Conservation (phyloP, 2,329 filamentous ascomycete genomes). For the Aspergillus brasiliensis region DNA sequence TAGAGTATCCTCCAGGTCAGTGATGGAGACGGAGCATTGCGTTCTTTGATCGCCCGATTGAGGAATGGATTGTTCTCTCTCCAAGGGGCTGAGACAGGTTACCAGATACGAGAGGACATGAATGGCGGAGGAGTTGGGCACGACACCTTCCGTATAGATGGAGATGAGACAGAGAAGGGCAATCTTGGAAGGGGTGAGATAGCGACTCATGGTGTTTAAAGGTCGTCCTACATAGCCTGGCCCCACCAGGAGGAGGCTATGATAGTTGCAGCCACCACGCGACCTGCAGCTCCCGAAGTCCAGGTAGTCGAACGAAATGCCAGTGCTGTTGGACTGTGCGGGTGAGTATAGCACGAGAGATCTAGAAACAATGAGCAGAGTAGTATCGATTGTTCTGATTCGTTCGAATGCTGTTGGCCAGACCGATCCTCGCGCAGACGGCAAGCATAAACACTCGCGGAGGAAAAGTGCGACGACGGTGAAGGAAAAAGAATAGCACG, state of each 20-base stretch:
- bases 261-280: not conserved
- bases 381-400: not conserved
- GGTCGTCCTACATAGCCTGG: constrained; percentile 5
- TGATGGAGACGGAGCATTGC: constrained; percentile 41
- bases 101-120: constrained; percentile 78
- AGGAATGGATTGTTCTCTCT: constrained; percentile 25
- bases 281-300: not conserved
- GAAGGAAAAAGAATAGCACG: not conserved
- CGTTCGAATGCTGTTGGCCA: not conserved
- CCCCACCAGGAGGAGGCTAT: not conserved
- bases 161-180: constrained; percentile 78
- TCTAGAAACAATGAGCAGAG: not conserved
- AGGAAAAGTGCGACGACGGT: not conserved
- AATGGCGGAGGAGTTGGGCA: constrained; percentile 71
- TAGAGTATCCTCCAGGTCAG: constrained; percentile 52
- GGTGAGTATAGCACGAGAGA: not conserved
- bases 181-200: constrained; percentile 86
- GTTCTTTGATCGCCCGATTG: constrained; percentile 28
- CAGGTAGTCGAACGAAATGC: too few species aligned
- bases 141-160: constrained; percentile 72
- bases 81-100: constrained; percentile 61
- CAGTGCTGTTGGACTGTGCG: not conserved
- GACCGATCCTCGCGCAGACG: not conserved
- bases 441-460: not conserved
- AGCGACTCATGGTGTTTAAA: constrained; percentile 66